A percentile compares a stretch with the other conserved stretches of the same genome.
phyloP scores from a whole-genome alignment of 371 early-diverging fungal species.

The Mortierella sp. region DNA sequence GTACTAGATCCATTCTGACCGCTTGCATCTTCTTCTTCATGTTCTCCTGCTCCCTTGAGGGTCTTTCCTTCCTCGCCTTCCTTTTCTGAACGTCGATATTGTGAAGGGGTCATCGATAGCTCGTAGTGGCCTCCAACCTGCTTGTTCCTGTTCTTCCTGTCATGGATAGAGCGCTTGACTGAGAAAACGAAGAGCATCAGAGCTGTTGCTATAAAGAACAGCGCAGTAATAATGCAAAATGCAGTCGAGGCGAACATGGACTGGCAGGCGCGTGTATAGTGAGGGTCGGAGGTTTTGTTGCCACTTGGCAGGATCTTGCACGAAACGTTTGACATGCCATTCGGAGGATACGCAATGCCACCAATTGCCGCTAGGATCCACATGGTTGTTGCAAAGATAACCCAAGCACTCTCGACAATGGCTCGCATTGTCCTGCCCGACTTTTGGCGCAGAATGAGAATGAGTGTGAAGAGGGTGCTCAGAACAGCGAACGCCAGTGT shows the following conservation, averaged over 20 bases:
- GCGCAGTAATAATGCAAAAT: conserved; percentile 36
- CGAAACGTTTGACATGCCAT: conserved; percentile 25
- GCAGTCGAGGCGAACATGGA: conserved; percentile 50
- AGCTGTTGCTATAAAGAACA: conserved; percentile 31
- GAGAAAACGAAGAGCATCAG: conserved; percentile 22
- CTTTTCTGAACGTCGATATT: conserved; percentile 28
- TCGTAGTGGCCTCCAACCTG: conserved; percentile 32
- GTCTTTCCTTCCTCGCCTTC: conserved; percentile 24
- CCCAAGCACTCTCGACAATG: conserved; percentile 21
- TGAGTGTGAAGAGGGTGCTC: conserved; percentile 20
- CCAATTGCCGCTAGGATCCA: conserved; percentile 33
- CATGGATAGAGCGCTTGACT: conserved; percentile 13
- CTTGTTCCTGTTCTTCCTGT: conserved; percentile 21
- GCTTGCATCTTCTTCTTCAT: conserved; percentile 23
- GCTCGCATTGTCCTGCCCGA: conserved; percentile 29
- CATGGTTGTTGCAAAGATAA: conserved; percentile 20
- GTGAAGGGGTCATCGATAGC: conserved; percentile 19
- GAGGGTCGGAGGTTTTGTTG: conserved; percentile 19
- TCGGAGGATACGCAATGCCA: conserved; percentile 26
- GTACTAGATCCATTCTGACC: neutral
- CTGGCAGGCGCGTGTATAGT: conserved; percentile 34
- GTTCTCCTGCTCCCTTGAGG: conserved; percentile 40
- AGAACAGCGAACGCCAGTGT: conserved; percentile 27
- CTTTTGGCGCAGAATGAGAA: conserved; percentile 35
- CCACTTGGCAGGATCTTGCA: conserved; percentile 34